Percentiles rank a stretch among this genome's conserved stretches.
These are phyloP conservation scores for Penicillium frequentans DNA, from an alignment of 2,329 filamentous ascomycete species.

Conservation along the genomic window DNA sequence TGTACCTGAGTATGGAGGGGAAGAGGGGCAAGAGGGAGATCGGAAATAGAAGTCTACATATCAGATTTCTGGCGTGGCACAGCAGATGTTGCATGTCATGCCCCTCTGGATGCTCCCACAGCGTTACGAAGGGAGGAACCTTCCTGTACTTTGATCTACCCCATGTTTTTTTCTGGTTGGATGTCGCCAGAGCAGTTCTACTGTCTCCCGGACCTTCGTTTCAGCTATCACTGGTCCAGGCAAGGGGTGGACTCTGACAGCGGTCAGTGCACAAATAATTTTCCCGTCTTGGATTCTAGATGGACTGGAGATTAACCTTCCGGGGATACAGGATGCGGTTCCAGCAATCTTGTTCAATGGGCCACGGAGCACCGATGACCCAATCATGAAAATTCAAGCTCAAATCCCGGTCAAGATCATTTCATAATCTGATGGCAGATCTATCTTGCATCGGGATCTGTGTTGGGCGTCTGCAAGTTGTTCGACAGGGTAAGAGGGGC, in stretches of 20 bases:
- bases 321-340: constrained; percentile 11
- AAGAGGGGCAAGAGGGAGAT: neutral
- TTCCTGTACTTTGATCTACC: neutral
- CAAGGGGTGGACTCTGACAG: constrained; percentile 12
- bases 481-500: neutral
- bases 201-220: constrained; percentile 6
- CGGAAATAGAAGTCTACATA: constrained; percentile 8
- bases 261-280: neutral
- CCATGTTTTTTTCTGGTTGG: constrained; percentile 3
- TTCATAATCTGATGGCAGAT: constrained; percentile 8
- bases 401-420: constrained; percentile 7
- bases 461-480: neutral
- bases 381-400: constrained; percentile 5
- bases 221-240: constrained; percentile 19
- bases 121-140: no score
- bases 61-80: constrained; percentile 10
- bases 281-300: neutral
- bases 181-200: constrained; percentile 6
- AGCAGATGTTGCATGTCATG: constrained; percentile 6
- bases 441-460: constrained; percentile 4
- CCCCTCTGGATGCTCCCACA: neutral
- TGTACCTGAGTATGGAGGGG: constrained; percentile 6
- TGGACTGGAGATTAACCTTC: neutral
- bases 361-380: constrained; percentile 11
- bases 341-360: constrained; percentile 18